phyloP scores from a whole-genome alignment of 1,284 basidiomycete species.

The Peniophora sp. region DNA sequence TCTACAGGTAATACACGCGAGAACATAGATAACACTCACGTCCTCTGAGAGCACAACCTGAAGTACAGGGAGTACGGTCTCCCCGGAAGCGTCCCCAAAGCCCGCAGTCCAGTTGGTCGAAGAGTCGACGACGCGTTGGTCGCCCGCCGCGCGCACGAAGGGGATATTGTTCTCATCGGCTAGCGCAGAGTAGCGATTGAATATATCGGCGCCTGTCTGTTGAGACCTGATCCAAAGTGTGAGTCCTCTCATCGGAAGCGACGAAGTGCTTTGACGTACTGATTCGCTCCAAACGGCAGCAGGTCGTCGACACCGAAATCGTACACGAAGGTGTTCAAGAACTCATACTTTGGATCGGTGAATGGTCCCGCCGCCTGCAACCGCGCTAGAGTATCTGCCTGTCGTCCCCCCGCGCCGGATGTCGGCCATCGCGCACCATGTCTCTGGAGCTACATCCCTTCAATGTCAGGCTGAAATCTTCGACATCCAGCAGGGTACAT shows the following conservation, averaged over 20 bases:
- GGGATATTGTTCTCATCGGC: constrained; percentile 39
- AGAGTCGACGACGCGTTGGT: constrained; percentile 56
- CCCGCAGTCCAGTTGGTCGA: constrained; percentile 68
- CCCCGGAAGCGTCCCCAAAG: background rate
- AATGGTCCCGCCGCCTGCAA: constrained; percentile 37
- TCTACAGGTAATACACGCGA: too few relatives aligned
- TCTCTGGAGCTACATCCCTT: constrained; percentile 65
- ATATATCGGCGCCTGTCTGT: constrained; percentile 40
- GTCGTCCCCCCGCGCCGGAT: constrained; percentile 31
- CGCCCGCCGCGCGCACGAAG: constrained; percentile 61
- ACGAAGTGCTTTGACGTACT: constrained; percentile 44
- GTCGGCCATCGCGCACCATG: constrained; percentile 83
- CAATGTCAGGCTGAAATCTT: constrained; percentile 1
- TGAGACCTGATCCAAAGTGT: constrained; percentile 31
- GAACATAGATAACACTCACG: background rate
- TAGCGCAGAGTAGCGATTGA: constrained; percentile 42
- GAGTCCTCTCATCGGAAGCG: background rate
- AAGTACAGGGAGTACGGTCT: background rate
- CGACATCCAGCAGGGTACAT: background rate
- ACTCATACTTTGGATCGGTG: constrained; percentile 43
- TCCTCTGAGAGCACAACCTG: background rate
- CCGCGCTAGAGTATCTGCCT: constrained; percentile 45
- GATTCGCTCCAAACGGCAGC: constrained; percentile 58
- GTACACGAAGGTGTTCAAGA: constrained; percentile 57
- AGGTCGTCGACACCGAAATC: constrained; percentile 54